A percentile compares a stretch with the other conserved stretches of the same genome.
These are phyloP conservation scores for Amoebophrya sp. DNA, from an alignment of 169 alveolate species.

Conservation along the genomic window DNA sequence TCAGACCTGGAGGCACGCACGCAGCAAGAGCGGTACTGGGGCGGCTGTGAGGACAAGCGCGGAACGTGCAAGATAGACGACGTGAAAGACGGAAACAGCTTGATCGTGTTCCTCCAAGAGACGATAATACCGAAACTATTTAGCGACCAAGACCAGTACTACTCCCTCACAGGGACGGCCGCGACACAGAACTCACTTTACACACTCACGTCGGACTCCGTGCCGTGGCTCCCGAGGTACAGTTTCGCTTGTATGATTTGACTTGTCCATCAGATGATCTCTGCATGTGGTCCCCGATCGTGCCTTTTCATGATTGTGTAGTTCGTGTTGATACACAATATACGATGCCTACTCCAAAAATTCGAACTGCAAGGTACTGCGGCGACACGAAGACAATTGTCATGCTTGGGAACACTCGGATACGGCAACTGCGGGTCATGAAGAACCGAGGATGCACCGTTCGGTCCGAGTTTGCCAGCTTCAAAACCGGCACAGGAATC, in stretches of 20 bases:
- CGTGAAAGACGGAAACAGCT: neutral
- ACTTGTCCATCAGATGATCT: too few species aligned
- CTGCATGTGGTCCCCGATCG: too few species aligned
- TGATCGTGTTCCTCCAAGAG: neutral
- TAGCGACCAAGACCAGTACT: neutral
- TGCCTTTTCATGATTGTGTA: too few species aligned
- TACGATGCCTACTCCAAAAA: too few species aligned
- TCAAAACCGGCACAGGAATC: neutral
- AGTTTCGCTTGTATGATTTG: too few species aligned
- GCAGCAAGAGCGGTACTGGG: neutral
- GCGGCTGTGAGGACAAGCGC: neutral
- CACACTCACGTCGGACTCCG: neutral
- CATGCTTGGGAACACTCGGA: neutral
- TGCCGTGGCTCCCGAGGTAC: neutral
- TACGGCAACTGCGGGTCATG: neutral
- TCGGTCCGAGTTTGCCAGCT: neutral
- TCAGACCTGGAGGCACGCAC: neutral
- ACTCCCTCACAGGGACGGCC: neutral
- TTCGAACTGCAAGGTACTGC: too few species aligned
- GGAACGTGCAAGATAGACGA: neutral
- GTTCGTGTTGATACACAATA: too few species aligned
- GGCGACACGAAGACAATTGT: neutral
- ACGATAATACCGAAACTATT: neutral
- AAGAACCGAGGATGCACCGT: neutral
- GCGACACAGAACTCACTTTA: neutral